A percentile compares a stretch with the other conserved stretches of the same genome.
Conservation (phyloP, 192 early-diverging fungal species). For the Rhizophlyctis rosea region DNA sequence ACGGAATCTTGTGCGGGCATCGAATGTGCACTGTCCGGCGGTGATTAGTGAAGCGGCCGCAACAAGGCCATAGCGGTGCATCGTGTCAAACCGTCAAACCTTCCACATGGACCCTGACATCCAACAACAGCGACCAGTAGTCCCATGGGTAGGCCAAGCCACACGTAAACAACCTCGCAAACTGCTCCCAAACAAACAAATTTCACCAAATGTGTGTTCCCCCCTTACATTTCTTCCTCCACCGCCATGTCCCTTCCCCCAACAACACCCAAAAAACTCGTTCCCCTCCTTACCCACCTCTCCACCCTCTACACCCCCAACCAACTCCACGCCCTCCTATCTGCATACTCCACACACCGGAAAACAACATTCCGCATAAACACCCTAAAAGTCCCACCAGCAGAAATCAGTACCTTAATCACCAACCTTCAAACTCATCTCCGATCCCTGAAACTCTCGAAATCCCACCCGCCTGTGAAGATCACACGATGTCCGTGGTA, state of each 20-base stretch:
- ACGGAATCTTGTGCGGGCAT: no score
- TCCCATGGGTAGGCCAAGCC: no score
- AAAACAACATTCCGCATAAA: constrained; percentile 14
- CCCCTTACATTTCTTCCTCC: no score
- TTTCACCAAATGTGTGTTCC: no score
- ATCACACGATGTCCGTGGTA: neutral
- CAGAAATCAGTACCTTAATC: neutral
- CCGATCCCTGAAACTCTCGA: neutral
- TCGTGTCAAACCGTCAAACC: no score
- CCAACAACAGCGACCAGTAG: no score
- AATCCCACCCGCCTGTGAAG: neutral
- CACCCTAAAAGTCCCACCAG: constrained; percentile 7
- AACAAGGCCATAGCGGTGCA: no score
- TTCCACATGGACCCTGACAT: no score
- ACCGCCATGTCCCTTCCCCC: constrained; percentile 1
- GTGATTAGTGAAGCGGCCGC: no score
- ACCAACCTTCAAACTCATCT: neutral
- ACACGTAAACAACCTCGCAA: no score
- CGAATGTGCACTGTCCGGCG: no score
- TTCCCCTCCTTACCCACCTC: constrained; percentile 16
- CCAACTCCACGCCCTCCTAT: constrained; percentile 7
- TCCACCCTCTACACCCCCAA: neutral
- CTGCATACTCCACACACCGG: constrained; percentile 6
- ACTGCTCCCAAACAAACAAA: no score
- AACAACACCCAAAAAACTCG: neutral